These are phyloP conservation scores for Pachysolen tannophilus DNA, from an alignment of 805 yeast genomes.

Conservation along the genomic window DNA sequence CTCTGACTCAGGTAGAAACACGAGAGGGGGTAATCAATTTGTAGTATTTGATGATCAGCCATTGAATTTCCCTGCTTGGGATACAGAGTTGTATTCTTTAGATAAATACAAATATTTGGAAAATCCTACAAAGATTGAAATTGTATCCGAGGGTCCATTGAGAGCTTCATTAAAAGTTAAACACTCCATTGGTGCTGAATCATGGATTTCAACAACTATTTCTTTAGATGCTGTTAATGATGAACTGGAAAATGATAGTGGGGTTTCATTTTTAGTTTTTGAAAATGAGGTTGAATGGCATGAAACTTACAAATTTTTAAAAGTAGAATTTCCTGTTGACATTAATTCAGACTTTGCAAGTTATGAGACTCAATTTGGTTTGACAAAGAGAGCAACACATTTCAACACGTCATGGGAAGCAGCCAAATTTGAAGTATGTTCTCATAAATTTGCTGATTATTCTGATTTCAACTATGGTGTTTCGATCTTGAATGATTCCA, in stretches of 20 bases:
- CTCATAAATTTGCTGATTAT: constrained; percentile 88
- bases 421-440: constrained; percentile 93
- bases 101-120: constrained; percentile 56
- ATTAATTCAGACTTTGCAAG: constrained; percentile 68
- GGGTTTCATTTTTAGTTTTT: constrained; percentile 40
- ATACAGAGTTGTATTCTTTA: constrained; percentile 83
- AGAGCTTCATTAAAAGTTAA: constrained; percentile 56
- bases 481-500: constrained; percentile 71
- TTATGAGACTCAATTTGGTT: constrained; percentile 92
- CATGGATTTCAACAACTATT: constrained; percentile 58
- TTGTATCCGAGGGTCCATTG: constrained; percentile 44
- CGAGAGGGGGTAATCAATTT: constrained; percentile 70
- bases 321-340: constrained; percentile 92
- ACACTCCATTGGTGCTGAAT: constrained; percentile 48
- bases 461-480: constrained; percentile 87
- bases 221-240: constrained; percentile 52
- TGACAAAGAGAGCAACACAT: constrained; percentile 89
- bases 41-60: constrained; percentile 88
- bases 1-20: constrained; percentile 47
- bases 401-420: constrained; percentile 94
- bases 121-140: constrained; percentile 28
- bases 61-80: constrained; percentile 93
- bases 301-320: constrained; percentile 79
- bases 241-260: constrained; percentile 16
- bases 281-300: constrained; percentile 74